Evolutionary conservation across 2,329 filamentous ascomycete genomes (phyloP), one percentile per base, ranked within the genome.

Genomic region (Dissoconium aciculare): DNA sequence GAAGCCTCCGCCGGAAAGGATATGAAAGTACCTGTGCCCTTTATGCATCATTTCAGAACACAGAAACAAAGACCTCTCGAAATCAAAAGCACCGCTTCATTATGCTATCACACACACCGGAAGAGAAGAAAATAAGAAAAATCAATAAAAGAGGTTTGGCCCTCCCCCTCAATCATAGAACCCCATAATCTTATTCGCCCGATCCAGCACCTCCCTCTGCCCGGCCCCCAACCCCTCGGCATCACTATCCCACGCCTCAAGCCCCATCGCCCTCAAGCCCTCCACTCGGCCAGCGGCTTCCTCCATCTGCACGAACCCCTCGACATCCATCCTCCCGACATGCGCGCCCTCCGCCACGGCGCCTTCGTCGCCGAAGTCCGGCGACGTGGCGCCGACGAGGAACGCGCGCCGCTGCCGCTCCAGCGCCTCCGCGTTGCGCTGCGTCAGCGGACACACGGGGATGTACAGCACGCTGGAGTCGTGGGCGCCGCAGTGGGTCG

Each of bases 401-500:
- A 89, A 89, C 0, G 71, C 69, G n/a, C 71, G 62, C 12, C 78
- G 67, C 57, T 92, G 83, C 11, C 70, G 65, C 2, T 57, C 64
- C 1, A 87, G 60, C 49, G 85, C 89, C 13, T 67, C 56, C 0
- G 78, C 74, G 45, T 89, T 93, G 23, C 63, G 58, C 31, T 76
- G 69, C 1, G 83, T 92, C 16, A 83, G 64, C 0, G 85, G 84
- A 32, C 80, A 89, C 0, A 81, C 75, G 0, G 85, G 84, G 33
- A 94, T 92, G 47, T 94, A 94, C 36, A 94, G 49, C 0, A 93
- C 85, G 43, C 76, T 84, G 0, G 79, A 83, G 53, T 94, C 85
- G 0, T 60, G 55, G 2, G 57, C 63, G 2, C 85, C 87, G 1
- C 55, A 55, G 50, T 94, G 85, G 1, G 74, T 63, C 41, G 71